Base-by-base conservation (phyloP, 495 filamentous ascomycete genomes). In the Rostrohypoxylon terebratum region DNA sequence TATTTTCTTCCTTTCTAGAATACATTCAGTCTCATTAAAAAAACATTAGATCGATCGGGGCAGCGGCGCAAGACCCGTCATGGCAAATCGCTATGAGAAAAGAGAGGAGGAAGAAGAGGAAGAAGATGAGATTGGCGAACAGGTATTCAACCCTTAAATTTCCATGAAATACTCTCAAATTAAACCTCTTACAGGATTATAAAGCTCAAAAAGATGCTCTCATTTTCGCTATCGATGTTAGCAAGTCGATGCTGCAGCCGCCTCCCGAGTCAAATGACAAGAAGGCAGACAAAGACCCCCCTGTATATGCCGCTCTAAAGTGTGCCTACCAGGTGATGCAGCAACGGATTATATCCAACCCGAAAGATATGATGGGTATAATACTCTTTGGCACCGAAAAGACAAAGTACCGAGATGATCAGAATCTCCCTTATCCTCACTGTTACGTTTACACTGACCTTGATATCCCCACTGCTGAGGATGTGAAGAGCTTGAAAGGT, bases 331-430 rank as follows among this genome's bases (percentile, higher is more conserved):
- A 92, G 60, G 86, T 99, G 60, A 97, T 98, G 91, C 94, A 98
- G 81, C 95, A 97, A 81, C 91, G 96, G 64, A 98, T 99, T 74
- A 98, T 99, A 75, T 94, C 94, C 2, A 94, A 94, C 69, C 96
- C 96, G 0, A 93, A 90, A 76, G 96, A 98, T 73, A 97, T 98
- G 95, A 97, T 99, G 84, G 95, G 95, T 3, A 91, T 99, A 8
- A 78, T 99, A n/a, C 87, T 99, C 7, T 98, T 96, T 69, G 94
- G 94, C 11, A 98, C 95, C 0, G 85, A 96, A 77, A 87, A 93
- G 77, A 92, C 94, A 16, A 95, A 92, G 72, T 95, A 96, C 74
- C 87, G 88, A 18, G 92, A 91, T 61, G 89, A 91, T 51, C 86
- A 89, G 45, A 83, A 87, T 20, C 82, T 90, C 4, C 87, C 88